Percentiles rank a stretch among this genome's conserved stretches.
phyloP scores from a whole-genome alignment of 371 early-diverging fungal species.

The Mucor indicus region DNA sequence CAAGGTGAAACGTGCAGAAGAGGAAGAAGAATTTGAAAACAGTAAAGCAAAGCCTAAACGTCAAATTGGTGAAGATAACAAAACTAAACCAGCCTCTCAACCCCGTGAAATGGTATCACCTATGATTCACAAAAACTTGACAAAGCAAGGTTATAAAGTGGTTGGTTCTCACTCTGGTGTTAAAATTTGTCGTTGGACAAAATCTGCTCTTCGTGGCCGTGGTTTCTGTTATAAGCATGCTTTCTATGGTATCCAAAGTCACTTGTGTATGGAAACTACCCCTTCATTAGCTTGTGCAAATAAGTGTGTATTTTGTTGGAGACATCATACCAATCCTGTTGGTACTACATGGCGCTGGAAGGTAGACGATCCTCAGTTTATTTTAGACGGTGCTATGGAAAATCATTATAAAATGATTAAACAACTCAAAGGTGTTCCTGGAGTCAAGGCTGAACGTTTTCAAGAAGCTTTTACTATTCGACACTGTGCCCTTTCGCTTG shows the following conservation, averaged over 20 bases:
- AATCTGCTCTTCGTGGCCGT: conserved; percentile 70
- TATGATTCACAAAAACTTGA: conserved; percentile 67
- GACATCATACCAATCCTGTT: conserved; percentile 81
- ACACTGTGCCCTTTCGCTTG: conserved; percentile 74
- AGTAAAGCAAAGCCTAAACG: conserved; percentile 53
- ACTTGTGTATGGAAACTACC: conserved; percentile 71
- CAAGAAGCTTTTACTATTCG: conserved; percentile 69
- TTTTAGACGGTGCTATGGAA: conserved; percentile 72
- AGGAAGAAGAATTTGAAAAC: conserved; percentile 53
- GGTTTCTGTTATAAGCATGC: conserved; percentile 84
- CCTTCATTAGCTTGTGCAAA: conserved; percentile 80
- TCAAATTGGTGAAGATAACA: conserved; percentile 20
- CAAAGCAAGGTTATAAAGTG: conserved; percentile 81
- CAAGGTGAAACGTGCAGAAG: conserved; percentile 51
- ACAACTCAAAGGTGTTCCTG: conserved; percentile 77
- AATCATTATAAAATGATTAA: conserved; percentile 81
- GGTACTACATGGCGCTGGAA: conserved; percentile 79
- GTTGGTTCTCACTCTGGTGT: conserved; percentile 80
- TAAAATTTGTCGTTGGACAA: conserved; percentile 85
- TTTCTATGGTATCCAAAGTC: conserved; percentile 67
- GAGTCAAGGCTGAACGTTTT: conserved; percentile 72
- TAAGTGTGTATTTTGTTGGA: conserved; percentile 83
- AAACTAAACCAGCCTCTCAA: conserved; percentile 27
- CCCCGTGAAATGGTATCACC: conserved; percentile 79
- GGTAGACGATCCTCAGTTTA: conserved; percentile 69